Percentiles rank a stretch among this genome's conserved stretches.
phyloP scores from a whole-genome alignment of 164 flowering plant genomes.

The Aristolochia californica region DNA sequence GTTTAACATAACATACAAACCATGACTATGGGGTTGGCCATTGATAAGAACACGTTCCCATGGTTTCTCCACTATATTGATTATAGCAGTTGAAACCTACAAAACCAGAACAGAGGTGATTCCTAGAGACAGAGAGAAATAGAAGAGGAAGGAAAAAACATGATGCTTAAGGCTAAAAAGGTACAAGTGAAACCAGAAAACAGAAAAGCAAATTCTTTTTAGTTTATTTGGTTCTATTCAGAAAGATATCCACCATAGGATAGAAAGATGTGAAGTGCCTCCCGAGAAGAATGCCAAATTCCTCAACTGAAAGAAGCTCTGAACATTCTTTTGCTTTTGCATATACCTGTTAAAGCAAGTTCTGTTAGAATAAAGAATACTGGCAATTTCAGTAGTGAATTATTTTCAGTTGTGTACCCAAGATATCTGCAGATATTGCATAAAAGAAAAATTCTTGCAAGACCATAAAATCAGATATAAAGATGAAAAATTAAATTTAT shows the following conservation, averaged over 20 bases:
- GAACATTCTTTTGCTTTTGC: slow-evolving; percentile 88
- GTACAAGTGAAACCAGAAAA: background rate
- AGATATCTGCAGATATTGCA: too few relatives aligned
- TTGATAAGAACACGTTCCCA: slow-evolving; percentile 73
- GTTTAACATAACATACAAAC: slow-evolving; percentile 30
- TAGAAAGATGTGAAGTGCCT: slow-evolving; percentile 77
- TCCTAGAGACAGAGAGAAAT: background rate
- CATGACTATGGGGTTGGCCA: slow-evolving; percentile 80
- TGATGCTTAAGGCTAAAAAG: too few relatives aligned
- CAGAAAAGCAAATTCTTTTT: background rate
- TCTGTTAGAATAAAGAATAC: too few relatives aligned
- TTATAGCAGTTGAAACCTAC: slow-evolving; percentile 67
- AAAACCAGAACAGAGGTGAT: slow-evolving; percentile 2
- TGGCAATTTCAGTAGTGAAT: too few relatives aligned
- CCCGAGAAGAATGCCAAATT: slow-evolving; percentile 76
- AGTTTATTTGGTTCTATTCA: background rate
- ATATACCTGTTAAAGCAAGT: slow-evolving; percentile 49
- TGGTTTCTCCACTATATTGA: slow-evolving; percentile 82
- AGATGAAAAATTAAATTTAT: too few relatives aligned
- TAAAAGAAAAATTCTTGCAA: too few relatives aligned
- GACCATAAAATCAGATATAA: too few relatives aligned
- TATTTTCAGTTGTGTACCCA: too few relatives aligned
- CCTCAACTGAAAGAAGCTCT: slow-evolving; percentile 60
- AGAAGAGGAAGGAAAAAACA: background rate
- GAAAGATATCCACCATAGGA: slow-evolving; percentile 39